A percentile compares a stretch with the other conserved stretches of the same genome.
Evolutionary conservation across 2,329 filamentous ascomycete genomes (phyloP).

Genomic region (Bertia moriformis): DNA sequence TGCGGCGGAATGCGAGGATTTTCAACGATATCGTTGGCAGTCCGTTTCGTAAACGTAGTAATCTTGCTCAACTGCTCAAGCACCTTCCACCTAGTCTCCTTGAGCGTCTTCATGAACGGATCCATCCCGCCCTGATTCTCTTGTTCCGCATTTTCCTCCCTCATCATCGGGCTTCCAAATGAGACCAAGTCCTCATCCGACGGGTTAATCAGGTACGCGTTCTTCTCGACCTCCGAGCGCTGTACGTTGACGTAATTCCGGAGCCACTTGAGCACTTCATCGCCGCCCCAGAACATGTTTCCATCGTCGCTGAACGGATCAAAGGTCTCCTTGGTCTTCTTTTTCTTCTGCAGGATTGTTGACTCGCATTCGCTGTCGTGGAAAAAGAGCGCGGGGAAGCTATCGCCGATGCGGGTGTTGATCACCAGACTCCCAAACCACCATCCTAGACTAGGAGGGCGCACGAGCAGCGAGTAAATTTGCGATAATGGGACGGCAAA

Average conservation of each 20-base stretch:
- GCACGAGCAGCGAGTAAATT: conserved; percentile 78
- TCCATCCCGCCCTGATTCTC: conserved; percentile 55
- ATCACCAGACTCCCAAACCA: conserved; percentile 95
- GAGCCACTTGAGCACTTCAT: conserved; percentile 86
- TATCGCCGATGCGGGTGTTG: conserved; percentile 79
- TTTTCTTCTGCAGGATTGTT: conserved; percentile 87
- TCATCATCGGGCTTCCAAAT: conserved; percentile 15
- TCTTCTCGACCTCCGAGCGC: conserved; percentile 71
- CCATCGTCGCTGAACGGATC: conserved; percentile 78
- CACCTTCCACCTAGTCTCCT: conserved; percentile 90
- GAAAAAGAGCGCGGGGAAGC: conserved; percentile 91
- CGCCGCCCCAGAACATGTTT: conserved; percentile 91
- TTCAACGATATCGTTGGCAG: conserved; percentile 81
- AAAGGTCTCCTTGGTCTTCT: conserved; percentile 67
- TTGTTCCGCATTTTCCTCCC: conserved; percentile 18
- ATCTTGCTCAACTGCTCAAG: conserved; percentile 95
- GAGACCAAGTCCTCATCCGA: conserved; percentile 51
- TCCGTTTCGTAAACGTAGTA: conserved; percentile 83
- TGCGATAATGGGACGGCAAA: conserved; percentile 84
- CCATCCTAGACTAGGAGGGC: conserved; percentile 89
- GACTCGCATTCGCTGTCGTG: conserved; percentile 94
- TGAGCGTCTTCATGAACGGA: conserved; percentile 80
- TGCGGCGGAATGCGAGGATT: conserved; percentile 85
- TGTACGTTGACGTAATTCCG: conserved; percentile 72
- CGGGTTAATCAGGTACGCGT: conserved; percentile 82